Conservation (phyloP, 768 basidiomycete species). For the Scleroderma citrinum region DNA sequence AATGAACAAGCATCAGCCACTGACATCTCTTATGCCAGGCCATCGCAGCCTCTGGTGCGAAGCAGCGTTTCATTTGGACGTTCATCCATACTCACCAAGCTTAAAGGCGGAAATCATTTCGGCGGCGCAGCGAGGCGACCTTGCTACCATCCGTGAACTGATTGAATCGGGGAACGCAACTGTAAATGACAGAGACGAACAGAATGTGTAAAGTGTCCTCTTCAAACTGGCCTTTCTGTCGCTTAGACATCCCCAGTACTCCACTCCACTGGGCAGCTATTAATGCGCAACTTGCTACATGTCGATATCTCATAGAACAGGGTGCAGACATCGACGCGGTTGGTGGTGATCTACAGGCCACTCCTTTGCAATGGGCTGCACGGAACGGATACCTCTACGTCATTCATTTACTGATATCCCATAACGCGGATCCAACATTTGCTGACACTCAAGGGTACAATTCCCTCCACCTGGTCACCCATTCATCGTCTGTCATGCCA, state of each 20-base stretch:
- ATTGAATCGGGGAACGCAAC: conserved; percentile 65
- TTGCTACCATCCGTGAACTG: conserved; percentile 54
- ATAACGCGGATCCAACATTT: conserved; percentile 91
- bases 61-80: background rate
- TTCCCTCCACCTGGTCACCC: conserved; percentile 89
- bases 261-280: conserved; percentile 98
- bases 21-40: conserved; percentile 20
- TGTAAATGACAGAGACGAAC: conserved; percentile 76
- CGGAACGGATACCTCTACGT: conserved; percentile 95
- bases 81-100: conserved; percentile 1
- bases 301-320: conserved; percentile 81
- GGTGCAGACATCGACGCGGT: conserved; percentile 93
- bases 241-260: conserved; percentile 35
- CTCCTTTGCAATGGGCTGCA: conserved; percentile 97
- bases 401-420: conserved; percentile 83
- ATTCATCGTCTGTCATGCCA: conserved; percentile 93
- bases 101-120: conserved; percentile 64
- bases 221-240: background rate
- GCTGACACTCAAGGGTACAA: conserved; percentile 95
- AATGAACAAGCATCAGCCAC: conserved; percentile 24
- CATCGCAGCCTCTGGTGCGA: conserved; percentile 18
- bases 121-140: conserved; percentile 85
- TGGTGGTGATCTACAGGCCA: conserved; percentile 91
- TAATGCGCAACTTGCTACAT: conserved; percentile 88
- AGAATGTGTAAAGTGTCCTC: conserved; percentile 55